phyloP scores from a whole-genome alignment of 768 basidiomycete genomes.

The Leccinum longicurvipes region DNA sequence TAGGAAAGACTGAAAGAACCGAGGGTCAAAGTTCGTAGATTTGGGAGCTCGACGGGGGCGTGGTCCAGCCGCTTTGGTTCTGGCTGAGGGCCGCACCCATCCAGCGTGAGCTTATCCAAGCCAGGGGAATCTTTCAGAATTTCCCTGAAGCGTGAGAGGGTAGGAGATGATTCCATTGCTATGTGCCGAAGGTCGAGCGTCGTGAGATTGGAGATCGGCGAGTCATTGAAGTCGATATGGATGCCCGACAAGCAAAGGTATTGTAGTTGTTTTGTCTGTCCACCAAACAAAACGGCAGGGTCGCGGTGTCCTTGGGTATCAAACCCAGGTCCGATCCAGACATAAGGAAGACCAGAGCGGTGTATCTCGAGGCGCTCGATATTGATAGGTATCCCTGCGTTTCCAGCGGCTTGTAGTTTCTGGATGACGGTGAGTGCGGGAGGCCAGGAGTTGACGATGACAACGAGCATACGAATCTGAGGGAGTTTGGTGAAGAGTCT shows the following conservation, averaged over 20 bases:
- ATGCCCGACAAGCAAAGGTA: conserved; percentile 58
- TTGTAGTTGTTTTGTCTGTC: conserved; percentile 40
- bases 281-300: conserved; percentile 50
- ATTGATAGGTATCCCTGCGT: conserved; percentile 34
- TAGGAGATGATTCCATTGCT: conserved; percentile 49
- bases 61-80: conserved; percentile 27
- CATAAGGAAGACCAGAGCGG: conserved; percentile 46
- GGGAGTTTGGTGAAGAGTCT: conserved; percentile 48
- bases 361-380: conserved; percentile 68
- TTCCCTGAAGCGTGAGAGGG: conserved; percentile 47
- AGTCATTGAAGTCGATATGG: conserved; percentile 55
- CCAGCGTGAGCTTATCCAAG: conserved; percentile 54
- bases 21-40: conserved; percentile 51
- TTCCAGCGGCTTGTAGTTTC: conserved; percentile 40
- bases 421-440: conserved; percentile 50
- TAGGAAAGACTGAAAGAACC: conserved; percentile 53
- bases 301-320: conserved; percentile 32
- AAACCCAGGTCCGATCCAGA: conserved; percentile 44
- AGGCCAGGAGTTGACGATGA: conserved; percentile 56
- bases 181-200: conserved; percentile 65
- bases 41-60: conserved; percentile 44
- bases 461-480: conserved; percentile 57
- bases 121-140: conserved; percentile 48
- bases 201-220: conserved; percentile 50
- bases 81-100: conserved; percentile 56